These are phyloP conservation scores for Chaetomidium leptoderma DNA, from an alignment of 495 filamentous ascomycete species.

Conservation along the genomic window DNA sequence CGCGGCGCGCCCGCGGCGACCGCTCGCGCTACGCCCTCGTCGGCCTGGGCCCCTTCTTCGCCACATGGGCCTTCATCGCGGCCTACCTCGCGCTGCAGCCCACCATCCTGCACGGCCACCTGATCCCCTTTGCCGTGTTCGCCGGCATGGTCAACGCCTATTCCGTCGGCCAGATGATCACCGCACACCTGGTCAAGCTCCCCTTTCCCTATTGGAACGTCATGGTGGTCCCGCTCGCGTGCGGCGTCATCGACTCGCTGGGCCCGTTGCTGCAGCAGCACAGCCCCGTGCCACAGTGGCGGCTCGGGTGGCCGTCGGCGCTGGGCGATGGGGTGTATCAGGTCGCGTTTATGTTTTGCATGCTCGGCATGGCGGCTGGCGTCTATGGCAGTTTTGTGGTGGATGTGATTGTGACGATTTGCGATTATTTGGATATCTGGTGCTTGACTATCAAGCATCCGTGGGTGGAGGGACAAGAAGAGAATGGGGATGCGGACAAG, in stretches of 20 bases:
- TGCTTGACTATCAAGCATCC: constrained; percentile 93
- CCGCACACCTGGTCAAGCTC: constrained; percentile 79
- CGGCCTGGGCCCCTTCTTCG: constrained; percentile 74
- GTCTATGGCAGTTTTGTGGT: constrained; percentile 94
- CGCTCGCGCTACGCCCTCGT: constrained; percentile 65
- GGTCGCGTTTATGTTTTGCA: constrained; percentile 79
- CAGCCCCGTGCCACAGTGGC: constrained; percentile 49
- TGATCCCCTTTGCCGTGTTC: constrained; percentile 83
- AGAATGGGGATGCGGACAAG: constrained; percentile 23
- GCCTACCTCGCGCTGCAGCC: constrained; percentile 81
- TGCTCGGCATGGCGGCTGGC: constrained; percentile 73
- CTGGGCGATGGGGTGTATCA: constrained; percentile 73
- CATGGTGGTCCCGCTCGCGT: constrained; percentile 60
- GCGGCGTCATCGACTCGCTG: constrained; percentile 70
- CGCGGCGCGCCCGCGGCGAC: constrained; percentile 68
- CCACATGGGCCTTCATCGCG: constrained; percentile 68
- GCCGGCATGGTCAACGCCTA: constrained; percentile 88
- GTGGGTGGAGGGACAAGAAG: constrained; percentile 43
- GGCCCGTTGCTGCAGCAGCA: constrained; percentile 58
- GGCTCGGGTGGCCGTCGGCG: constrained; percentile 71
- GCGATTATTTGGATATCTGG: constrained; percentile 97
- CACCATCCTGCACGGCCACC: constrained; percentile 69
- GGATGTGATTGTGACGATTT: constrained; percentile 94
- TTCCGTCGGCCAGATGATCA: constrained; percentile 90
- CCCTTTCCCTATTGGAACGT: constrained; percentile 87